Evolutionary conservation across 345 rosid species (phyloP).

Genomic region (Brassica incana): DNA sequence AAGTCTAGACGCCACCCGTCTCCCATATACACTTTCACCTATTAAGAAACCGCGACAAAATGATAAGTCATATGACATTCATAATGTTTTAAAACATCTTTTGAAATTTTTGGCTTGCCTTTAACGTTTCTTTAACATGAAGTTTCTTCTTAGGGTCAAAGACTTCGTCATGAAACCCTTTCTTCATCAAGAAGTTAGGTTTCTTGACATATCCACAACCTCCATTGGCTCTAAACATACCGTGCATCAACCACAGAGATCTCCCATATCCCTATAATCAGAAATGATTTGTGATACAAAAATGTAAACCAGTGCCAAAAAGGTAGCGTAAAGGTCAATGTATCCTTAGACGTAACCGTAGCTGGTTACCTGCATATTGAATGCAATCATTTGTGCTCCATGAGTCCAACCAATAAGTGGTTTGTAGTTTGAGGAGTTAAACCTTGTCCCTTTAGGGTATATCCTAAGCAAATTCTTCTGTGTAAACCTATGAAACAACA

Average conservation of each 20-base stretch:
- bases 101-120: not conserved
- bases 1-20: not conserved
- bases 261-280: not conserved
- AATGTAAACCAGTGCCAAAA: not conserved
- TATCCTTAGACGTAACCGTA: not conserved
- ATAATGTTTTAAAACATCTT: not conserved
- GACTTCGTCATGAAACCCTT: not conserved
- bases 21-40: not conserved
- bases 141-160: not conserved
- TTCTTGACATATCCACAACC: not conserved
- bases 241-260: slow-evolving; percentile 1
- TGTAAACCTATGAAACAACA: not conserved
- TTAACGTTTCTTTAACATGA: not conserved
- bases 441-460: not conserved
- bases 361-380: not conserved
- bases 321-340: not conserved
- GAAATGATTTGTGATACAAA: not conserved
- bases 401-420: slow-evolving; percentile 3
- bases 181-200: slow-evolving; percentile 4
- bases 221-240: not conserved
- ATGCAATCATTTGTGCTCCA: slow-evolving; percentile 3
- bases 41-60: not conserved
- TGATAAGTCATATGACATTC: not conserved
- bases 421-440: not conserved
- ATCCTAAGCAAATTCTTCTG: not conserved